Evolutionary conservation across 2,329 filamentous ascomycete genomes (phyloP).

Genomic region (Cladophialophora chaetospira): DNA sequence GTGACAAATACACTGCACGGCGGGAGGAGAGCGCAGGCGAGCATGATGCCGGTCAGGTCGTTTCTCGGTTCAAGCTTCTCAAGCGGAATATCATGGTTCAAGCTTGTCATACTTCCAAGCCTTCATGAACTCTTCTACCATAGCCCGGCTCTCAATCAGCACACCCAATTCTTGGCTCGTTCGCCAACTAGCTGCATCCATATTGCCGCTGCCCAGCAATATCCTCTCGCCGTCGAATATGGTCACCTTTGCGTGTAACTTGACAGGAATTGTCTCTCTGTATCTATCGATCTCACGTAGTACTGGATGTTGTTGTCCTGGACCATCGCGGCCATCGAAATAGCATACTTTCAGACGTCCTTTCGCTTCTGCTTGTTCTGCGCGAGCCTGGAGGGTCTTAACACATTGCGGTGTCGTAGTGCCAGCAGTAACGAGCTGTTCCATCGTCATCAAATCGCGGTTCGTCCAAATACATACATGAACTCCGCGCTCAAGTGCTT

Average conservation of each 20-base stretch:
- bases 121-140: conserved; percentile 41
- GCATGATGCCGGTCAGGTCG: too few relatives aligned
- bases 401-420: conserved; percentile 71
- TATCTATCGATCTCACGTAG: background rate
- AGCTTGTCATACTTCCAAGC: conserved; percentile 16
- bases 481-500: conserved; percentile 66
- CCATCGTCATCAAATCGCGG: conserved; percentile 70
- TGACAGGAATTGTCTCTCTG: conserved; percentile 35
- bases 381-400: conserved; percentile 35
- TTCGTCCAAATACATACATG: conserved; percentile 69
- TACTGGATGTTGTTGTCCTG: background rate
- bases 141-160: conserved; percentile 49
- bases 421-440: conserved; percentile 78
- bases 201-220: conserved; percentile 77
- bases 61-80: background rate
- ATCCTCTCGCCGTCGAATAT: conserved; percentile 69
- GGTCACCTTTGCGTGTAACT: conserved; percentile 76
- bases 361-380: conserved; percentile 12
- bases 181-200: conserved; percentile 83
- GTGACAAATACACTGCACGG: background rate
- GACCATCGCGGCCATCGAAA: conserved; percentile 26
- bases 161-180: conserved; percentile 83
- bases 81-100: background rate
- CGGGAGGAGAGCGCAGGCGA: too few relatives aligned
- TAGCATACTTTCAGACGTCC: conserved; percentile 29